Base-by-base conservation (phyloP, 2,329 filamentous ascomycete genomes). In the Whalleya microplaca region DNA sequence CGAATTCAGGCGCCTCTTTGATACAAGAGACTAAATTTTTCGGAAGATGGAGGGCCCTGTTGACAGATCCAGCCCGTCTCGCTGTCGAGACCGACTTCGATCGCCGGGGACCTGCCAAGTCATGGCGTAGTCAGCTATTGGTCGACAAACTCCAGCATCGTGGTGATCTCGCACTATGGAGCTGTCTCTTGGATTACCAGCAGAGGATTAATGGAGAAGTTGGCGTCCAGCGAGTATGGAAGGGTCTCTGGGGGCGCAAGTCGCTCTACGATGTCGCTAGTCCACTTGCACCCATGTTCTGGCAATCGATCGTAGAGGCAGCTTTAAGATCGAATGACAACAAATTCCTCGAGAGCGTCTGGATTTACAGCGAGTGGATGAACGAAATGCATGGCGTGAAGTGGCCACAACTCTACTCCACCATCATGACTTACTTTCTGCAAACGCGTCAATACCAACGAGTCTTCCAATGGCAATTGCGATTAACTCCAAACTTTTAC, bases 371-470 rank as follows among this genome's bases (percentile, higher is more conserved):
- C 40, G 73, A 78, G 57, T 78, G 76, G 68, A 75, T 84, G 53
- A 66, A 69, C 27, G 65, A 70, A 2, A 57, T 71, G 2, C 70
- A 77, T 48, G 61, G 67, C 27, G 75, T 75, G 12, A 68, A 67
- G 41, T 85, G 81, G 82, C 82, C 82, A 1, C 66, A 75, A 12
- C 66, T 84, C 2, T 84, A 85, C 61, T 67, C 69, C n/a, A 78
- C 72, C n/a, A 63, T 79, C 12, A 64, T 85, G 18, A 69, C 75
- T 19, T 71, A 72, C 59, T 77, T 78, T 45, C 69, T 85, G 4
- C 69, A 66, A 1, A 72, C 72, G 21, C 70, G 67, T 23, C 69
- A 76, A 43, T 75, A 74, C 48, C 67, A 71, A 1, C 66, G 72
- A 45, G 77, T 73, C 7, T 53, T 80, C 44, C 70, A 70, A 23